Conservation (phyloP, 2,329 filamentous ascomycete species). For the Pseudohalonectria lignicola region DNA sequence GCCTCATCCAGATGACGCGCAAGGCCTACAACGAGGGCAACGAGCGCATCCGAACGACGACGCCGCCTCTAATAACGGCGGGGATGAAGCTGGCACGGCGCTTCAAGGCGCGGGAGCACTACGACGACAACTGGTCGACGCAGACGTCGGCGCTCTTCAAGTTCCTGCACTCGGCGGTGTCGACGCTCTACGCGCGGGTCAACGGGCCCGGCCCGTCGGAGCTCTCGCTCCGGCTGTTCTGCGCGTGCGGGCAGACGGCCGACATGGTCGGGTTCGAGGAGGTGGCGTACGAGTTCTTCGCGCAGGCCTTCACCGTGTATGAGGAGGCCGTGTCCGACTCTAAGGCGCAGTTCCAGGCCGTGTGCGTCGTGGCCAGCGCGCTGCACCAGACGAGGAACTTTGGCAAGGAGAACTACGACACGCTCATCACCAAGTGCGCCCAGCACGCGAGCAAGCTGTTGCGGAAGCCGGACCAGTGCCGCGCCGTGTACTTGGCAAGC, state of each 20-base stretch:
- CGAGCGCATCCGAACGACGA: conserved; percentile 92
- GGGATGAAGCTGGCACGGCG: conserved; percentile 81
- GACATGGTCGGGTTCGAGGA: conserved; percentile 90
- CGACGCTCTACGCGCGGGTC: conserved; percentile 78
- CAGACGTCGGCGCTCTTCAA: conserved; percentile 76
- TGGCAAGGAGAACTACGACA: conserved; percentile 96
- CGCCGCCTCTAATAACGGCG: conserved; percentile 80
- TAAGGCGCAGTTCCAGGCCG: conserved; percentile 93
- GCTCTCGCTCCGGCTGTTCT: conserved; percentile 78
- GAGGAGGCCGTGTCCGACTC: conserved; percentile 95
- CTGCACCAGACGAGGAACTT: conserved; percentile 85
- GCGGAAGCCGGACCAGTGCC: conserved; percentile 96
- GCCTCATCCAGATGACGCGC: conserved; percentile 76
- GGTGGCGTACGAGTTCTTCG: conserved; percentile 95
- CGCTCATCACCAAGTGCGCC: conserved; percentile 93
- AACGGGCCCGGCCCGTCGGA: conserved; percentile 70
- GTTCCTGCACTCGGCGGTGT: conserved; percentile 84
- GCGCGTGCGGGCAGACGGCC: conserved; percentile 84
- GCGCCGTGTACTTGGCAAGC: conserved; percentile 90
- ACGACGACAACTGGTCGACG: conserved; percentile 51
- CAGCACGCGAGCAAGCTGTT: conserved; percentile 93
- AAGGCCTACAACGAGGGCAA: conserved; percentile 87
- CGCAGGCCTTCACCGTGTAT: conserved; percentile 95
- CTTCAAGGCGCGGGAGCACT: conserved; percentile 86
- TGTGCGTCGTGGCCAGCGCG: conserved; percentile 84